Evolutionary conservation across 106 monocot species (phyloP).

Genomic region (Amphibolis antarctica): DNA sequence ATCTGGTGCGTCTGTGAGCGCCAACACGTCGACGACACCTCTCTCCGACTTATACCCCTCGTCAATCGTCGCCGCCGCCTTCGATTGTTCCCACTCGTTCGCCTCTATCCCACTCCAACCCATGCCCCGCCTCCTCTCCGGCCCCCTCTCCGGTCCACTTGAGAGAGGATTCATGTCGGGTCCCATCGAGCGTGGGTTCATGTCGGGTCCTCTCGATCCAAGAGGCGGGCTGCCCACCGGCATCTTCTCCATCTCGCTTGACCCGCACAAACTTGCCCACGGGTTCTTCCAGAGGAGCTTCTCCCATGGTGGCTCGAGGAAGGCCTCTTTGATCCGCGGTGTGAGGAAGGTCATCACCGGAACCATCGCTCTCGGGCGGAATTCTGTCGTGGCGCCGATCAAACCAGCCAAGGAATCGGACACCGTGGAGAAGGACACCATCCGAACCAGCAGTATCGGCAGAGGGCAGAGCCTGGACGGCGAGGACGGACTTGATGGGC

Average conservation of each 20-base stretch:
- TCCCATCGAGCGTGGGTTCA: constrained; percentile 28
- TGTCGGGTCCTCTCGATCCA: constrained; percentile 23
- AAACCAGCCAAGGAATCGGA: constrained; percentile 8
- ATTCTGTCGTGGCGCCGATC: constrained; percentile 8
- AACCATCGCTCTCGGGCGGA: constrained; percentile 4
- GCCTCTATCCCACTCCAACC: constrained; percentile 6
- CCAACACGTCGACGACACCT: constrained; percentile 52
- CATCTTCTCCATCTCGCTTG: background rate
- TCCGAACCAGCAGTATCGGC: background rate
- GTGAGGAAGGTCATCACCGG: constrained; percentile 4
- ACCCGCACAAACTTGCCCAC: background rate
- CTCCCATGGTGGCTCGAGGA: background rate
- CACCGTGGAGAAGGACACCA: background rate
- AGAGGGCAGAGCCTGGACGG: background rate
- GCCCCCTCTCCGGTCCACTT: constrained; percentile 37
- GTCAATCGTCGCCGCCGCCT: background rate
- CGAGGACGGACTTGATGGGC: constrained; percentile 2
- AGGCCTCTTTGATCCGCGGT: background rate
- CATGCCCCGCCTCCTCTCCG: constrained; percentile 19
- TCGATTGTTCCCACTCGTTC: constrained; percentile 2
- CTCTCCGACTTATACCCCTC: constrained; percentile 11
- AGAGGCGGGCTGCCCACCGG: background rate
- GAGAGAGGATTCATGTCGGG: constrained; percentile 31
- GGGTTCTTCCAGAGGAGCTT: background rate
- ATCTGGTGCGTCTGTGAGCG: constrained; percentile 67